These are phyloP conservation scores for Aristolochia californica DNA, from an alignment of 164 flowering plant genomes.

Conservation along the genomic window DNA sequence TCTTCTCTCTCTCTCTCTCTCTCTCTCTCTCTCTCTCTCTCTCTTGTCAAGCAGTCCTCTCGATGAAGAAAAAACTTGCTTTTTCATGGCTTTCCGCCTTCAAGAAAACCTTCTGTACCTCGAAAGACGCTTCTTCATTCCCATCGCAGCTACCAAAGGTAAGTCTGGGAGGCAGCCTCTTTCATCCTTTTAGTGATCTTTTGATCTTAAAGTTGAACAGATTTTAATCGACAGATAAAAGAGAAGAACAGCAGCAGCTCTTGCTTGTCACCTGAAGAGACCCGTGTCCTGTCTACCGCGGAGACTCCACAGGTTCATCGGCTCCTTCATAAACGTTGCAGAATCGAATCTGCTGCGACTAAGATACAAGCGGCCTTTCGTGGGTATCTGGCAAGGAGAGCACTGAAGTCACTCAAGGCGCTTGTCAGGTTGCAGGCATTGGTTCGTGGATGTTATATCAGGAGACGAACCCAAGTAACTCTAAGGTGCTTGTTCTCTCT, in stretches of 20 bases:
- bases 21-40: no score
- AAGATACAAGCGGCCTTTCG: slow-evolving; percentile 6
- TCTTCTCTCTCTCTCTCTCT: no score
- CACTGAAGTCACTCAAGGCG: slow-evolving; percentile 4
- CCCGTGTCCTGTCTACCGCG: no score
- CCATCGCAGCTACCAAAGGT: background rate
- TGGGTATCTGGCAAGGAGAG: slow-evolving; percentile 5
- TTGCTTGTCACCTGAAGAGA: no score
- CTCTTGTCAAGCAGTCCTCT: no score
- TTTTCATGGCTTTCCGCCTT: slow-evolving; percentile 4
- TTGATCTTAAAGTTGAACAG: background rate
- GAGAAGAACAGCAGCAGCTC: background rate
- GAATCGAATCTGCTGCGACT: no score
- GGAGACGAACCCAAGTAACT: slow-evolving; percentile 1
- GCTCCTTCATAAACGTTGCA: no score
- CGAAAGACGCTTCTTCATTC: background rate
- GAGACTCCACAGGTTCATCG: no score
- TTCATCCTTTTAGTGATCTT: background rate
- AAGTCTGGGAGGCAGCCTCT: background rate
- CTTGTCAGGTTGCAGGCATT: slow-evolving; percentile 4
- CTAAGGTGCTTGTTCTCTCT: no score
- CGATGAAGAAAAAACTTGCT: background rate
- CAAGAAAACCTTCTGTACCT: slow-evolving; percentile 6
- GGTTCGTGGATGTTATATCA: no score
- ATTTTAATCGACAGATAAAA: background rate